Base-by-base conservation (phyloP, 78 protist genomes). In the Guillardia theta region DNA sequence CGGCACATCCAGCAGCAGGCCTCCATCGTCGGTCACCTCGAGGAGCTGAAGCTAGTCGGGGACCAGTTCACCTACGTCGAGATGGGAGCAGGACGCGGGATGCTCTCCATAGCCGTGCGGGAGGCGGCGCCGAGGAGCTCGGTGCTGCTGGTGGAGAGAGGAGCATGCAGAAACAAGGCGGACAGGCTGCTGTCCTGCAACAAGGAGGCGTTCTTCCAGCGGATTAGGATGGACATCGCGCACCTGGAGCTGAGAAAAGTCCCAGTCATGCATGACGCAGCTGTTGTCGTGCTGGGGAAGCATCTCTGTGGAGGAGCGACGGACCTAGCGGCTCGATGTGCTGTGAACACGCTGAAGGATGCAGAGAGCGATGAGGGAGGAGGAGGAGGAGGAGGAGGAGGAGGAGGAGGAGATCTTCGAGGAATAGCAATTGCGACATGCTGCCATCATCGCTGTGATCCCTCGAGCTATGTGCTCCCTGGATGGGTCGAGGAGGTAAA, bases 281-380 rank as follows among this genome's bases (percentile, higher is more conserved):
- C n/a, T n/a, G 70, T 58, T 8, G 70, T 58, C 39, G 70, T 24
- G 39, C 21, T 44, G 30, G 90, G 90, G 53, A 80, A 80, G 90
- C 90, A 80, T n/a, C 90, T 80, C 50, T 80, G 90, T 30, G 90
- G 90, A 24, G 90, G 19, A 12, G 90, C 90, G 27, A 80, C 90
- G 4, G 90, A 80, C 90, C 46, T 80, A 36, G 90, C 90, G 46
- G 58, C 45, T 8, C 48, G 90, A 30, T 80, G 90, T 48, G 44
- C 37, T 12, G 44, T 80, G 33, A 33, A 22, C 48, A 78, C 12
- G 19, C 45, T 9, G 27, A 12, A 76, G 37, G 53, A 30, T 6
- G 90, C 46, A 4, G 53, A 21, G 53, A 1, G 19, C 12, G 47
- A 6, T 30, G 70, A 30, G 70, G 6, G 27, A 15, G 70, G 6